These are phyloP conservation scores for Erodium trifolium DNA, from an alignment of 441 rosid genomes.

Conservation along the genomic window DNA sequence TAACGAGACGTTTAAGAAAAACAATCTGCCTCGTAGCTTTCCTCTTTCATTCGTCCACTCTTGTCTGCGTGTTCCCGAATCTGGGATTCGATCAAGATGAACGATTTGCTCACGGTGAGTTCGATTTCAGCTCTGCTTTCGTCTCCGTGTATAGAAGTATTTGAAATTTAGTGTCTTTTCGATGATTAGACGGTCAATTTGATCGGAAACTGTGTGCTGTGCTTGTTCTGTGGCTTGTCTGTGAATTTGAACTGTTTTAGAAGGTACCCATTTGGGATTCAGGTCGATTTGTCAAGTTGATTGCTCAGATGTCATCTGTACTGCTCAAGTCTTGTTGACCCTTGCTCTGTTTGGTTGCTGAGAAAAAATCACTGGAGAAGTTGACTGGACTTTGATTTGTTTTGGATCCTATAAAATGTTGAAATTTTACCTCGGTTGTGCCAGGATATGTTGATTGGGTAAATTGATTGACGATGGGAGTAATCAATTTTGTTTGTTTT, in stretches of 20 bases:
- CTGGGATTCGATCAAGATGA: neutral
- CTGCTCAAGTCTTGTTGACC: constrained; percentile 3
- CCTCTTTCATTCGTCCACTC: neutral
- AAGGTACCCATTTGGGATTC: neutral
- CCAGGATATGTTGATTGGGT: neutral
- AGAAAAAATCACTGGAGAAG: neutral
- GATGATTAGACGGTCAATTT: neutral
- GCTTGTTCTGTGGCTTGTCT: neutral
- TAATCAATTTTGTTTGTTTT: neutral
- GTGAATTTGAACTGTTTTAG: constrained; percentile 3
- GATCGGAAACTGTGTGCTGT: neutral
- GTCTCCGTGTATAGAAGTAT: neutral
- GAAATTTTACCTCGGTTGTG: neutral
- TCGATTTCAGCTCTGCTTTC: neutral
- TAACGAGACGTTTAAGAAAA: no score
- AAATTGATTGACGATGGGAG: neutral
- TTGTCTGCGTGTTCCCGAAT: neutral
- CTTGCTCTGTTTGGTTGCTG: neutral
- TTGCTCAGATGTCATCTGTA: neutral
- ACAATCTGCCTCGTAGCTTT: neutral
- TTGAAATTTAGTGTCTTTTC: no score
- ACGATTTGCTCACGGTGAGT: constrained; percentile 6
- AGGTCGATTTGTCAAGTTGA: neutral
- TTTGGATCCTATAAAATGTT: neutral
- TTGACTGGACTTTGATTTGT: neutral